These are phyloP conservation scores for Lantana camara DNA, from an alignment of 257 asterid genomes.

Conservation along the genomic window DNA sequence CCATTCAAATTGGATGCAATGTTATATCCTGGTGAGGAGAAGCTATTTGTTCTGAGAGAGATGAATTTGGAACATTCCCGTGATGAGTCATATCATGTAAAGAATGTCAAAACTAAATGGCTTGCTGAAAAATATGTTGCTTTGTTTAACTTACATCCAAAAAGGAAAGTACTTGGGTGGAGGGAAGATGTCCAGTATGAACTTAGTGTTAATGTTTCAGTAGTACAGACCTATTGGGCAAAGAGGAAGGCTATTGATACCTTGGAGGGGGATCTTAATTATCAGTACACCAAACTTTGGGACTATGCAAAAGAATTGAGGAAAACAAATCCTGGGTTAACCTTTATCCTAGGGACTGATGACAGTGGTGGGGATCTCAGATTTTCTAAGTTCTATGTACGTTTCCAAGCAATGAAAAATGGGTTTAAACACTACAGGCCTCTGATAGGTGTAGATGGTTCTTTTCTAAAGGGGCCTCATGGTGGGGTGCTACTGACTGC, in stretches of 20 bases:
- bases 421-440: not conserved
- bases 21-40: too few relatives aligned
- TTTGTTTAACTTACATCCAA: not conserved
- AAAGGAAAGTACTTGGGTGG: not conserved
- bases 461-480: not conserved
- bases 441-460: not conserved
- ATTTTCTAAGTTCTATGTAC: not conserved
- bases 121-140: too few relatives aligned
- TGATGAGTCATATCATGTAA: not conserved
- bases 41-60: not conserved
- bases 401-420: too few relatives aligned
- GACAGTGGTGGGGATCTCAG: too few relatives aligned
- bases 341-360: not conserved
- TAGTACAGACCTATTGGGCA: not conserved
- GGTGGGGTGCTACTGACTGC: too few relatives aligned
- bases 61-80: not conserved
- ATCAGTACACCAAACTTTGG: not conserved
- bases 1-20: not conserved
- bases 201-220: not conserved
- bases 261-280: not conserved
- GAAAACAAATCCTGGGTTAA: not conserved
- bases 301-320: conserved; percentile 11
- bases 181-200: not conserved
- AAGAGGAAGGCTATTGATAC: not conserved
- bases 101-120: not conserved